Evolutionary conservation across 1,284 basidiomycete genomes (phyloP), one percentile per base, ranked within the genome.

Genomic region (Tetrapyrgos nigripes): DNA sequence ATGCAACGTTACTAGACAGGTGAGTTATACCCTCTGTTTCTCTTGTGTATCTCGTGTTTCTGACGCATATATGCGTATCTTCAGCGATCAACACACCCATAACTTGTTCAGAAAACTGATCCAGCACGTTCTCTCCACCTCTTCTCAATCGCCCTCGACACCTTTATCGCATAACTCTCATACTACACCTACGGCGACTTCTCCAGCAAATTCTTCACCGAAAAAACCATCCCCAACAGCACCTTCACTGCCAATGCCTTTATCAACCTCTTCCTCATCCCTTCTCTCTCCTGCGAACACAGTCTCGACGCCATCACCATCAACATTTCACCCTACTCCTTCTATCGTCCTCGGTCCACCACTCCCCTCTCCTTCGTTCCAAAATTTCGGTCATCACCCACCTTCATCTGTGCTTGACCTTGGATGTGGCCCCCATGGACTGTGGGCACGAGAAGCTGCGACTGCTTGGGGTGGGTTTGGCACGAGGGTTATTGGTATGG

Each of bases 381-480:
- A 61, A 50, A 57, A 60, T 44, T 66, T 63, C 43, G 64, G 63
- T 6, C 57, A 50, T 19, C 54, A 56, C 28, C 63, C 64, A 28
- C 64, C 64, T 10, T 31, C 51, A 1, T 52, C 58, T 23, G 63
- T 66, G 13, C 48, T 66, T 3, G 65, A 66, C 45, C 49, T 66
- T 17, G 65, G 65, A 5, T 65, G 62, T 53, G 63, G 63, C 10
- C 14, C 14, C 9, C 60, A 61, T 21, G 65, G 63, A 23, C 52
- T 58, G 44, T 66, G 65, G 65, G 52, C 61, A 1, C 53, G 63
- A n/a, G 65, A 66, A 21, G 65, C 65, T 10, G 65, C 63, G 13
- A 55, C 53, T 14, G 37, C 55, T 17, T 66, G 65, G 65, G 60
- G 63, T 52, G 57, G 56, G 14, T 60, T 64, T 47, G 63, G 65